phyloP scores from a whole-genome alignment of 2,329 filamentous ascomycete genomes.

The Trichoderma asperellum region DNA sequence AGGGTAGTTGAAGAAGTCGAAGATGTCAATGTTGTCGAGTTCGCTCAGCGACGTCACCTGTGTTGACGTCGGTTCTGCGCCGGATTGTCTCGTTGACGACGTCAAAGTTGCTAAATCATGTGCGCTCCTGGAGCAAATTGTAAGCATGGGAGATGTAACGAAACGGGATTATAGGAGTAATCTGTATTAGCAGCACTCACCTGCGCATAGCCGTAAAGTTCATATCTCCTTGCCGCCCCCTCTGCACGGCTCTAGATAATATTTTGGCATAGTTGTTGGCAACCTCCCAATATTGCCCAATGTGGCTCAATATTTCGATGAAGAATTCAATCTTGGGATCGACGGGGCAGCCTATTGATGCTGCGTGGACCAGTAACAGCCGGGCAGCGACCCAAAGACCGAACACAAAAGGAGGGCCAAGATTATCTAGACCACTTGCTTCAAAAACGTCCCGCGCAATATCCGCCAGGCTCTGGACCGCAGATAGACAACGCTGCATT shows the following conservation, averaged over 20 bases:
- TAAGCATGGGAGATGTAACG: background rate
- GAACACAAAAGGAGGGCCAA: slow-evolving; percentile 51
- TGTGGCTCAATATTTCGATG: slow-evolving; percentile 47
- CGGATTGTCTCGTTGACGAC: slow-evolving; percentile 42
- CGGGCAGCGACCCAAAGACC: slow-evolving; percentile 50
- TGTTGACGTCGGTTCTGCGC: slow-evolving; percentile 45
- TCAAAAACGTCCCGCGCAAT: slow-evolving; percentile 51
- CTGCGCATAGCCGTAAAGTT: slow-evolving; percentile 47
- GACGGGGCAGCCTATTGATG: slow-evolving; percentile 43
- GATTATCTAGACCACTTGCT: slow-evolving; percentile 48
- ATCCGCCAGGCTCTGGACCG: slow-evolving; percentile 49
- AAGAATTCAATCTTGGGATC: slow-evolving; percentile 50
- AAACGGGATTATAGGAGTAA: background rate
- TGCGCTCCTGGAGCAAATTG: slow-evolving; percentile 40
- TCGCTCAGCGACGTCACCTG: slow-evolving; percentile 46
- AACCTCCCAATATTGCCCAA: slow-evolving; percentile 51
- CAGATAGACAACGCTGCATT: slow-evolving; percentile 50
- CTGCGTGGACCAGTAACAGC: slow-evolving; percentile 48
- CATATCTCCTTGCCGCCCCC: slow-evolving; percentile 43
- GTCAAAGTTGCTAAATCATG: slow-evolving; percentile 47
- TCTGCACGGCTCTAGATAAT: slow-evolving; percentile 45
- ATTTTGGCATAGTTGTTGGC: slow-evolving; percentile 49
- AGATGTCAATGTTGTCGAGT: slow-evolving; percentile 50
- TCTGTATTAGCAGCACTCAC: slow-evolving; percentile 33
- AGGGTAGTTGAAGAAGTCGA: slow-evolving; percentile 52